Percentiles rank a stretch among this genome's conserved stretches.
Conservation (phyloP, 2,329 filamentous ascomycete genomes). For the Colletotrichum tabaci region DNA sequence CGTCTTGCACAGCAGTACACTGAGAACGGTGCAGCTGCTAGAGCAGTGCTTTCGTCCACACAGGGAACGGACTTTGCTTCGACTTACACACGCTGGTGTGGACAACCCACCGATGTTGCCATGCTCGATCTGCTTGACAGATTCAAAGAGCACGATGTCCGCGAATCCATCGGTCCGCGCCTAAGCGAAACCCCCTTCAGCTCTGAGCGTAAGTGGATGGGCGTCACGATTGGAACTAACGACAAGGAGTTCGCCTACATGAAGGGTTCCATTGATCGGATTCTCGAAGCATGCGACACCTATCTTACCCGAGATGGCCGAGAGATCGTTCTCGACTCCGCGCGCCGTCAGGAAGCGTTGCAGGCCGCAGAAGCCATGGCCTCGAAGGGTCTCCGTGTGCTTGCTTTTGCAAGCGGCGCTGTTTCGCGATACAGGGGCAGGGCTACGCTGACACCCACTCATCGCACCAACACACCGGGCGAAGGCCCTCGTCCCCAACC, state of each 20-base stretch:
- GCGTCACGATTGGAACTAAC: slow-evolving; percentile 83
- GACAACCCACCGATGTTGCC: slow-evolving; percentile 97
- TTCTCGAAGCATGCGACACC: slow-evolving; percentile 89
- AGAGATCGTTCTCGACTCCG: slow-evolving; percentile 87
- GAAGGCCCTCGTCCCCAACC: slow-evolving; percentile 53
- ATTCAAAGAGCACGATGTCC: slow-evolving; percentile 92
- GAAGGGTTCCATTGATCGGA: slow-evolving; percentile 92
- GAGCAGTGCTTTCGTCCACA: slow-evolving; percentile 89
- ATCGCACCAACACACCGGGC: slow-evolving; percentile 69
- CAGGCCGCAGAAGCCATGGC: slow-evolving; percentile 90
- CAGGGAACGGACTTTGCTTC: slow-evolving; percentile 74
- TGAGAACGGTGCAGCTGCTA: slow-evolving; percentile 79
- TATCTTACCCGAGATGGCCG: slow-evolving; percentile 90
- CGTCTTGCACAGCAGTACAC: slow-evolving; percentile 81
- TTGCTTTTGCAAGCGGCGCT: slow-evolving; percentile 92
- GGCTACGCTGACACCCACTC: slow-evolving; percentile 50
- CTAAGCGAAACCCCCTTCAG: slow-evolving; percentile 94
- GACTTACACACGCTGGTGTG: slow-evolving; percentile 90
- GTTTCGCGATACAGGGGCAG: slow-evolving; percentile 66
- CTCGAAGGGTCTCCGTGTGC: slow-evolving; percentile 87
- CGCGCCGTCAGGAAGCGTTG: slow-evolving; percentile 80
- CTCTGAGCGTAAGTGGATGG: slow-evolving; percentile 99
- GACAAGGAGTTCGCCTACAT: slow-evolving; percentile 89
- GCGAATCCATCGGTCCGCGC: slow-evolving; percentile 86
- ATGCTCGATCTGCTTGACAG: slow-evolving; percentile 93